Base-by-base conservation (phyloP, 2,329 filamentous ascomycete species). In the Pseudocercospora eumusae region DNA sequence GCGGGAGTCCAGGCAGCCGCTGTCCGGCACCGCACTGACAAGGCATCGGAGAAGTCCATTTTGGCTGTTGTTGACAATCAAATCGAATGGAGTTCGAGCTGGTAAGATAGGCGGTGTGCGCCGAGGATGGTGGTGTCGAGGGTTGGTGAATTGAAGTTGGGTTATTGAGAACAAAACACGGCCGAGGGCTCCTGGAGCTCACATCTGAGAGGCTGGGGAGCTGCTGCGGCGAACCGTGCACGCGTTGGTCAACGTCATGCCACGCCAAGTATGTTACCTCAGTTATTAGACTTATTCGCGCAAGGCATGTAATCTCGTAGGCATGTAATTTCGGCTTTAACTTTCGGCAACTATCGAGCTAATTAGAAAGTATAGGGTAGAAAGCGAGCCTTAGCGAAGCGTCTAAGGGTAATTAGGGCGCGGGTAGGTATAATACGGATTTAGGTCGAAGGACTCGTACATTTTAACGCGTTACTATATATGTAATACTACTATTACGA, bases 11-110 rank as follows among this genome's bases (percentile, higher is more conserved):
- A 63, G 61, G 57, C 66, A 61, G 59, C 52, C 59, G 53, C 55
- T 23, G 4, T 23, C 8, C 28, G 50, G 6, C 13, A 23, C 42
- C 28, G 18, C 18, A 84, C 90, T 81, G 84, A 96, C 92, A 96
- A 96, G 77, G 88, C 88, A 80, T 96, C 92, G 66, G 91, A 93
- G 82, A 92, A 91, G 79, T 96, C 92, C 92, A 96, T 96, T 69
- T 33, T 52, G 59, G 28, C 18, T 20, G 28, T 33, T 6, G 18
- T 21, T 23, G 3, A 13, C 18, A 13, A 7, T 53, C 21, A 2
- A 25, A n/a, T 53, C 21, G 4, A 25, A n/a, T 27, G 9, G n/a
- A 18, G 27, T 27, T 23, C 11, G 23, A n/a, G 25, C 1, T 25
- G 49, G n/a, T 27, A 18, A 2, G 31, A 7, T 8, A 20, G n/a